Evolutionary conservation across 768 basidiomycete species (phyloP), one percentile per base, ranked within the genome.

Genomic region (Russula vinacea): DNA sequence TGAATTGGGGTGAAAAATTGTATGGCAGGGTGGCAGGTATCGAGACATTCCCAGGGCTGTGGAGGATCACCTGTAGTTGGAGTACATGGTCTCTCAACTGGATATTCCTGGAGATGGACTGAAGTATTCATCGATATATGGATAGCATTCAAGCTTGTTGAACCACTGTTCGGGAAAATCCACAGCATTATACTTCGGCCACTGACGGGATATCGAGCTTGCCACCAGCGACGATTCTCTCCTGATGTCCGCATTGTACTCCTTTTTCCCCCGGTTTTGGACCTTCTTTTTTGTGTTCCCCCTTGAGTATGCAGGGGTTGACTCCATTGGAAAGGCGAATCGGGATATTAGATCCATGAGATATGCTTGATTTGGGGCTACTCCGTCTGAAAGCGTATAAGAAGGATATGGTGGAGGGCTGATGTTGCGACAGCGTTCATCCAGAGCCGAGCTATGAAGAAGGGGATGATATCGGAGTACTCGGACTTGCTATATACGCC

Each of bases 321-420:
- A 5, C 13, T 26, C 0, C 17, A 59, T 40, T 1, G 42, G 16
- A 2, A 53, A 24, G 9, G 42, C 51, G 5, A 10, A 54, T 14
- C 17, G 2, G 2, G 17, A n/a, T 44, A 64, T 35, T 11, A 64
- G 6, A 19, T 33, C 13, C 19, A 19, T 7, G 13, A 64, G 56
- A 22, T 7, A 39, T 8, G 24, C 16, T n/a, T 11, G 32, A 17
- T 8, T 5, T 5, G 56, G 42, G 11, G 17, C n/a, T 14, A 54
- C 33, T 24, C 45, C 57, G 11, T 64, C 57, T 16, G 62, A 64
- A 40, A 64, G 24, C 17, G 13, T 17, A 47, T 59, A 59, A 17
- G 17, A 59, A 32, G 2, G 10, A 6, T 45, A 8, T 19, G 45
- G 24, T 10, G 62, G 29, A 13, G 39, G 56, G 7, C 7, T 16